Evolutionary conservation across 371 early-diverging fungal genomes (phyloP).

Genomic region (Thermomucor indicae-seudaticae): DNA sequence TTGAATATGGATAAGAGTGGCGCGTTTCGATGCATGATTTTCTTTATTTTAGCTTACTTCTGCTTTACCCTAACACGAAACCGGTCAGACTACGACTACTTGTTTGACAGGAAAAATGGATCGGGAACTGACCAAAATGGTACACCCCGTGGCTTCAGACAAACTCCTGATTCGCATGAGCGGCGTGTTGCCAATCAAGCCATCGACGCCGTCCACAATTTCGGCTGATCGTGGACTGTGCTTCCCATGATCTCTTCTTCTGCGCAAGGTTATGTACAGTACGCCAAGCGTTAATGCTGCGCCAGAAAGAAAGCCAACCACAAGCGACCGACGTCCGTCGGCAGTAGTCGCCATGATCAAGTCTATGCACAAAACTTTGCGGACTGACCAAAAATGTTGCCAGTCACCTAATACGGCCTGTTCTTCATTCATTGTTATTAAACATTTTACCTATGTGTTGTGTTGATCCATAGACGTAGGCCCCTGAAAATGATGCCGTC

Average conservation of each 20-base stretch:
- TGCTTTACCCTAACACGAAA: not conserved
- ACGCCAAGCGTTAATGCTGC: constrained; percentile 19
- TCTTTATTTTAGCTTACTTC: not conserved
- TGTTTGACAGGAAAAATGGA: not conserved
- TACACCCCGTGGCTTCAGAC: constrained; percentile 87
- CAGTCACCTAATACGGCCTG: too few species aligned
- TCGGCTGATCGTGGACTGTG: constrained; percentile 13
- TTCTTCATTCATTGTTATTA: too few species aligned
- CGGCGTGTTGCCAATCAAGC: constrained; percentile 87
- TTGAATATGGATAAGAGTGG: not conserved
- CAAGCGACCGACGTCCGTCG: constrained; percentile 19
- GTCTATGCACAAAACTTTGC: too few species aligned
- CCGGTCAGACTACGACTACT: not conserved
- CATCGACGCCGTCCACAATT: constrained; percentile 67
- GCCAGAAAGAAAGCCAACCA: constrained; percentile 25
- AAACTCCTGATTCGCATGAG: constrained; percentile 82
- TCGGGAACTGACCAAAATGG: constrained; percentile 61
- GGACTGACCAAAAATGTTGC: too few species aligned
- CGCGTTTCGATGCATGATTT: too few species aligned
- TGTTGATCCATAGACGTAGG: too few species aligned
- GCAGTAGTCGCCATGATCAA: constrained; percentile 4
- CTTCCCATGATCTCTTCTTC: too few species aligned
- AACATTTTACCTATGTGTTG: too few species aligned
- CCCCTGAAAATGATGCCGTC: too few species aligned
- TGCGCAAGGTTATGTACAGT: not conserved